Percentiles rank a stretch among this genome's conserved stretches.
phyloP scores from a whole-genome alignment of 441 rosid species.

The Melastoma candidum region DNA sequence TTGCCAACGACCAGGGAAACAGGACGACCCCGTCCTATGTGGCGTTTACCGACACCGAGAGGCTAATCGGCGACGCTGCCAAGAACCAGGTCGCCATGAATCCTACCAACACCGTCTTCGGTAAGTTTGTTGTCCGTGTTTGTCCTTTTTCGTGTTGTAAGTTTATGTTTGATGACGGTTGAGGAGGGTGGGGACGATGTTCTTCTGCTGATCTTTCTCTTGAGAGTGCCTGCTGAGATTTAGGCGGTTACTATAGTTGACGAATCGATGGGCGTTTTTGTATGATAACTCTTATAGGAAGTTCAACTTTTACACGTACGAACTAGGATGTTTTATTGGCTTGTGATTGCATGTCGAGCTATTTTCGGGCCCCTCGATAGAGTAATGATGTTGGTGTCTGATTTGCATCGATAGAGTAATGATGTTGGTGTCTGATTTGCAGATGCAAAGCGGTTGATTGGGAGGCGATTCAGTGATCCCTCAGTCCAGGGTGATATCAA shows the following conservation, averaged over 20 bases:
- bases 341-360: too few species aligned
- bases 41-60: slow-evolving; percentile 18
- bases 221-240: too few species aligned
- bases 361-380: too few species aligned
- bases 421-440: not conserved
- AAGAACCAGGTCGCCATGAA: slow-evolving; percentile 18
- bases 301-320: too few species aligned
- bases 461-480: slow-evolving; percentile 11
- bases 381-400: not conserved
- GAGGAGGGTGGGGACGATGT: too few species aligned
- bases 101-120: slow-evolving; percentile 15
- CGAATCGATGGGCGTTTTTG: too few species aligned
- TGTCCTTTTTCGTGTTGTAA: not conserved
- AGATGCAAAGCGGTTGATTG: slow-evolving; percentile 19
- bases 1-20: slow-evolving; percentile 19
- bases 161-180: too few species aligned
- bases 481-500: slow-evolving; percentile 17
- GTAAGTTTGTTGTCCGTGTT: not conserved
- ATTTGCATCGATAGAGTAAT: too few species aligned
- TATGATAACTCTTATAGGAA: too few species aligned
- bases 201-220: too few species aligned
- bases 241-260: too few species aligned
- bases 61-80: slow-evolving; percentile 17
- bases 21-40: slow-evolving; percentile 17
- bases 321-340: too few species aligned